Evolutionary conservation across 768 basidiomycete genomes (phyloP).

Genomic region (Termitomyces sp.): DNA sequence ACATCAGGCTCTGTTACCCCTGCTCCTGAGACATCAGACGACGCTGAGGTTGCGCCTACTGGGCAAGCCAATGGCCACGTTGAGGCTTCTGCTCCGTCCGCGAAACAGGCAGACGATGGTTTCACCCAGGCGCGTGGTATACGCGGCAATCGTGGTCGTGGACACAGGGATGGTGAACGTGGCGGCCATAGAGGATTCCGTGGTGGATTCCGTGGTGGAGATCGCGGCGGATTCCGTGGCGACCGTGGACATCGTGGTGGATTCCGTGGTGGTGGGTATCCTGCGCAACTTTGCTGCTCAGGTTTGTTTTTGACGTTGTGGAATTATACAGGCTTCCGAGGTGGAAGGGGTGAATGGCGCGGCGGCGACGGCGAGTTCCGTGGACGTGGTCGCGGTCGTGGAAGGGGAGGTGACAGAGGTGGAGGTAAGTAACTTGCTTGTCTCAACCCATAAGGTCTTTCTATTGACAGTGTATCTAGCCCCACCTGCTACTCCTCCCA

Average conservation of each 20-base stretch:
- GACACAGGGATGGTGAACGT: conserved; percentile 27
- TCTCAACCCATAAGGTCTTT: not conserved
- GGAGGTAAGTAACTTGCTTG: conserved; percentile 22
- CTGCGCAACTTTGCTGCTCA: not conserved
- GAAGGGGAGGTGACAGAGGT: conserved; percentile 31
- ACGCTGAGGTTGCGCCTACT: conserved; percentile 17
- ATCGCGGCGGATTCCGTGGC: conserved; percentile 23
- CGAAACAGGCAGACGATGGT: conserved; percentile 50
- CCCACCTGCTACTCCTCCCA: conserved; percentile 11
- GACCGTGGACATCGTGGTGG: conserved; percentile 37
- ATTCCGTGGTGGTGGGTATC: conserved; percentile 25
- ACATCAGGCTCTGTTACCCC: conserved; percentile 71
- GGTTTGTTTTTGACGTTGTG: not conserved
- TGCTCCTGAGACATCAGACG: conserved; percentile 22
- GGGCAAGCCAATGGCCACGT: conserved; percentile 24
- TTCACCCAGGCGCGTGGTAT: conserved; percentile 48
- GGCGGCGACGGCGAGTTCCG: conserved; percentile 37
- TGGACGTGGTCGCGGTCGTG: conserved; percentile 35
- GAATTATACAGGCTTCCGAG: conserved; percentile 24
- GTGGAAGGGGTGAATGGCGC: conserved; percentile 43
- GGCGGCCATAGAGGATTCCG: conserved; percentile 22
- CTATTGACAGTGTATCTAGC: conserved; percentile 6
- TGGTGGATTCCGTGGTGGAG: conserved; percentile 30
- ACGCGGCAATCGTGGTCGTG: conserved; percentile 36
- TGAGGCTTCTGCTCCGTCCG: conserved; percentile 16